Conservation (phyloP, 805 yeast species). For the Candida lessepsii region DNA sequence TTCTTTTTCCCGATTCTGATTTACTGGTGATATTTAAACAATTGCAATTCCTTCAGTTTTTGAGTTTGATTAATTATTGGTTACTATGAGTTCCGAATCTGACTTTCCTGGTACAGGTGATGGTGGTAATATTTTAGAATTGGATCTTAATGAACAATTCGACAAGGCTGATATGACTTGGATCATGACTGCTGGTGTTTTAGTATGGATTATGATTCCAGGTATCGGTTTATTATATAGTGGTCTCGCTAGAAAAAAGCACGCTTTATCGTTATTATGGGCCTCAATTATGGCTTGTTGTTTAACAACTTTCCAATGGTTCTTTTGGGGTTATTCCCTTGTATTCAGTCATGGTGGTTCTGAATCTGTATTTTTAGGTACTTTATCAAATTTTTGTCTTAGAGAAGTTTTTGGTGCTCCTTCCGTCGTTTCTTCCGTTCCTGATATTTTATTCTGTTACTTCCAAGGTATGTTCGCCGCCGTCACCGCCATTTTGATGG, state of each 20-base stretch:
- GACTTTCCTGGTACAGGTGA: conserved; percentile 61
- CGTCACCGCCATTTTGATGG: conserved; percentile 88
- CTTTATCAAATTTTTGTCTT: conserved; percentile 76
- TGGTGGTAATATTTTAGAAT: conserved; percentile 77
- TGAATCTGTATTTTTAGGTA: conserved; percentile 69
- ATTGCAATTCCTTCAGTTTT: conserved; percentile 1
- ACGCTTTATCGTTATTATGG: conserved; percentile 93
- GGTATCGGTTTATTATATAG: conserved; percentile 93
- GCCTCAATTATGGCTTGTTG: conserved; percentile 88
- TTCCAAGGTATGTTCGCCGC: conserved; percentile 98
- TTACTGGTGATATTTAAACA: background rate
- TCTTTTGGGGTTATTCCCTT: conserved; percentile 95
- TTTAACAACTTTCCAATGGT: conserved; percentile 90
- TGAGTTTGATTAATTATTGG: background rate
- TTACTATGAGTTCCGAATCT: conserved; percentile 18
- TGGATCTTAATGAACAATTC: conserved; percentile 68
- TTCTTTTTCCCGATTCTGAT: background rate
- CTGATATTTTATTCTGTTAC: conserved; percentile 85
- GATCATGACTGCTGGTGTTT: conserved; percentile 71
- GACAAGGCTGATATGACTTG: conserved; percentile 81
- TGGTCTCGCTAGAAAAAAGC: conserved; percentile 91
- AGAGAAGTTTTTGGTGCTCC: conserved; percentile 83
- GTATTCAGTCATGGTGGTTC: conserved; percentile 71
- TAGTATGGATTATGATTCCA: conserved; percentile 96
- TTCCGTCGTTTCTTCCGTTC: conserved; percentile 63